Evolutionary conservation across 2,329 filamentous ascomycete species (phyloP), one percentile per base, ranked within the genome.

Genomic region (Parastagonospora avenae): DNA sequence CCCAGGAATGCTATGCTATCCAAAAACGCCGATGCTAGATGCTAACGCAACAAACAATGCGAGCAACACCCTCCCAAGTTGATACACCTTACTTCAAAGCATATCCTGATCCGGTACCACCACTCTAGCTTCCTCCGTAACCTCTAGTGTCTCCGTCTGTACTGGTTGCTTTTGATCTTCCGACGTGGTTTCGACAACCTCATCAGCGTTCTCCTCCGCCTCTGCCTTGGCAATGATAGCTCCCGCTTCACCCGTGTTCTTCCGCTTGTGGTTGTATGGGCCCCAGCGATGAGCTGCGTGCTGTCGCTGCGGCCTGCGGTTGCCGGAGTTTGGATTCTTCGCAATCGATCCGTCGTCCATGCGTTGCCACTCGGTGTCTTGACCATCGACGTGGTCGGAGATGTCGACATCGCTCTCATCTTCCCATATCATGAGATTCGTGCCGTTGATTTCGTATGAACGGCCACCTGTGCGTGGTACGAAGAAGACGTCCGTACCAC

Each of bases 351-450:
- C 72, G 44, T 73, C 67, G 37, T 72, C 68, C 65, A 72, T 70
- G 42, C 72, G 68, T 39, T 72, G 67, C 56, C 69, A 73, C 19
- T 63, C 62, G 2, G 70, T 74, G 5, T 72, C 68, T 31, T 63
- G 62, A 4, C 67, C 66, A 35, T 74, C 72, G 9, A 73, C 57
- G 38, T 74, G 67, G 45, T 74, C 72, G 0, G 71, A 73, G 12
- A 75, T 72, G 41, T 73, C 70, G 2, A 65, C 67, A 32, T 71
- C 65, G 36, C 68, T 72, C 48, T 74, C 73, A 31, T 74, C 71
- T 45, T 74, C 70, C 72, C 72, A 75, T 4, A 75, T 65, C 68
- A 72, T 72, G 36, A 74, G 59, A 36, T 74, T 73, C 4, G 72
- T 71, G 2, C 67, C 71, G 40, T 72, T 72, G 46, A 74, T 66